phyloP scores from a whole-genome alignment of 1,139 yeast genomes.

The Sugiyamaella grinbergsii region DNA sequence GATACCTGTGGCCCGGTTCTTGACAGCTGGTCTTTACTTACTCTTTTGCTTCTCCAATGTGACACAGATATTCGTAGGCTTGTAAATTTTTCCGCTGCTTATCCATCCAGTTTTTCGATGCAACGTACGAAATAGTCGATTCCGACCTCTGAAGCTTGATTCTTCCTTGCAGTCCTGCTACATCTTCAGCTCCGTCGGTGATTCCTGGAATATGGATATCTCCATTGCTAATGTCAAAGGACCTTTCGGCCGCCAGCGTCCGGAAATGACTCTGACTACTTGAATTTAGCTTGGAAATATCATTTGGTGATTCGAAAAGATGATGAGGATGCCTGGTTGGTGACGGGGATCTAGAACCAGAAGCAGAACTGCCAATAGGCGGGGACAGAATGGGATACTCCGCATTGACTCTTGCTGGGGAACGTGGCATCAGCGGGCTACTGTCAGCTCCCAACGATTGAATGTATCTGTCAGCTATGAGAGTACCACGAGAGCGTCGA shows the following conservation, averaged over 20 bases:
- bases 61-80: slow-evolving; percentile 83
- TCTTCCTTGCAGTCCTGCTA: slow-evolving; percentile 43
- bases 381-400: slow-evolving; percentile 21
- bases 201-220: slow-evolving; percentile 41
- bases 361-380: not conserved
- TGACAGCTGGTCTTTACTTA: slow-evolving; percentile 24
- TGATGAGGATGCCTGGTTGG: slow-evolving; percentile 24
- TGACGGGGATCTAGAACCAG: slow-evolving; percentile 26
- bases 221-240: slow-evolving; percentile 24
- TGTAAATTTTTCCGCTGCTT: slow-evolving; percentile 48
- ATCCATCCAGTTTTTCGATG: slow-evolving; percentile 47
- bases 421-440: slow-evolving; percentile 28
- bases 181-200: slow-evolving; percentile 42
- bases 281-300: slow-evolving; percentile 26
- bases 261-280: slow-evolving; percentile 34
- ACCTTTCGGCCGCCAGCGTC: slow-evolving; percentile 29
- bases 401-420: slow-evolving; percentile 30
- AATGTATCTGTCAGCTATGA: slow-evolving; percentile 21
- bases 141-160: slow-evolving; percentile 42
- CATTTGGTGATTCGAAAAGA: slow-evolving; percentile 21
- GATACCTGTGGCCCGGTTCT: slow-evolving; percentile 27
- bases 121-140: slow-evolving; percentile 34
- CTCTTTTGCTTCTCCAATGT: slow-evolving; percentile 80
- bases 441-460: slow-evolving; percentile 8
- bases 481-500: slow-evolving; percentile 7